These are phyloP conservation scores for Scheffersomyces stipitis DNA, from an alignment of 805 yeast species.

Conservation along the genomic window DNA sequence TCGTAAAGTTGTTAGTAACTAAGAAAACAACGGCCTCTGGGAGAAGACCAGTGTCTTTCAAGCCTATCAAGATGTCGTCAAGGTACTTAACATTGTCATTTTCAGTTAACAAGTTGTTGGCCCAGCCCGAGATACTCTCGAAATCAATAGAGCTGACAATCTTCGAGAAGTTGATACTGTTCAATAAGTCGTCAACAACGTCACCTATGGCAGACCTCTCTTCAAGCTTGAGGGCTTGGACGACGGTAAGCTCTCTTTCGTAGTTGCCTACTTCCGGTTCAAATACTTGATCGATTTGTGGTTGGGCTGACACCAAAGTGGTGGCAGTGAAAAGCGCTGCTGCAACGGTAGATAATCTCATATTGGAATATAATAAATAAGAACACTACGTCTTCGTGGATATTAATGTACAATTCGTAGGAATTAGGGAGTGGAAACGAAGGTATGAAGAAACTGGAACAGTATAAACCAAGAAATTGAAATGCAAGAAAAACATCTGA, in stretches of 20 bases:
- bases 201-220: conserved; percentile 6
- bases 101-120: conserved; percentile 22
- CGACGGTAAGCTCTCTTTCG: conserved; percentile 3
- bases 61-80: conserved; percentile 21
- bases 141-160: conserved; percentile 13
- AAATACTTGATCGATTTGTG: conserved; percentile 4
- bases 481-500: no score
- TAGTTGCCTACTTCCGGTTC: conserved; percentile 7
- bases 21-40: conserved; percentile 23
- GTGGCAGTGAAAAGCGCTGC: conserved; percentile 5
- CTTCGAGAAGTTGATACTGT: conserved; percentile 15
- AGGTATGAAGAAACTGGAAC: no score
- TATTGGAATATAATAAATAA: no score
- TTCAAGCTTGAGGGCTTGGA: background rate
- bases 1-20: conserved; percentile 23
- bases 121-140: conserved; percentile 30
- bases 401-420: no score
- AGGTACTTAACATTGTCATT: conserved; percentile 19
- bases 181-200: conserved; percentile 9
- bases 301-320: conserved; percentile 8
- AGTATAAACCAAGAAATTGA: no score
- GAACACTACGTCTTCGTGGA: no score
- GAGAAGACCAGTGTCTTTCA: conserved; percentile 22
- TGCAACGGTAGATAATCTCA: background rate
- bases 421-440: no score